These are phyloP conservation scores for Diaporthe citri DNA, from an alignment of 2,329 filamentous ascomycete species.

Conservation along the genomic window DNA sequence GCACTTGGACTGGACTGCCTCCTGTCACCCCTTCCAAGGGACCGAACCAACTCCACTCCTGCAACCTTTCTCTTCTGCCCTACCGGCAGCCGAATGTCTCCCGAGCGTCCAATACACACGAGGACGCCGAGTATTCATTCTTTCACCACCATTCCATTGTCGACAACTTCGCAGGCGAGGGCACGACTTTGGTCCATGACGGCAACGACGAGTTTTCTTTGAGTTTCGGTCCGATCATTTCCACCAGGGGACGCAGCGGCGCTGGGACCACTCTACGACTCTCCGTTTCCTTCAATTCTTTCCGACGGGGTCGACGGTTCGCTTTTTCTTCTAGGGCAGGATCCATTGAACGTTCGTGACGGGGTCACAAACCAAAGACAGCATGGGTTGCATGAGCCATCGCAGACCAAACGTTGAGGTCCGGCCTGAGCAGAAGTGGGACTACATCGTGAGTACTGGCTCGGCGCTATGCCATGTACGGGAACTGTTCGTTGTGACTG, in stretches of 20 bases:
- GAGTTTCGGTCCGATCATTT: slow-evolving; percentile 34
- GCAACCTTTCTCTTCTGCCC: slow-evolving; percentile 24
- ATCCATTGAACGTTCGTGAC: slow-evolving; percentile 36
- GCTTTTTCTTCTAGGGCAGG: slow-evolving; percentile 38
- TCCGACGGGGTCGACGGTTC: slow-evolving; percentile 44
- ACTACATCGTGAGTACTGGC: slow-evolving; percentile 79
- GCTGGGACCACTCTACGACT: slow-evolving; percentile 40
- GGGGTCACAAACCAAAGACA: slow-evolving; percentile 45
- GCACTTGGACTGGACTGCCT: slow-evolving; percentile 6
- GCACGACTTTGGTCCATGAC: slow-evolving; percentile 48
- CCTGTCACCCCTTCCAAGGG: slow-evolving; percentile 12
- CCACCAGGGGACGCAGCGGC: slow-evolving; percentile 26
- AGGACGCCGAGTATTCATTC: slow-evolving; percentile 28
- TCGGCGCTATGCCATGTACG: background rate
- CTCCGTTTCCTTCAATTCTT: slow-evolving; percentile 37
- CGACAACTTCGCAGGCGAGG: slow-evolving; percentile 51
- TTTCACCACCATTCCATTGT: slow-evolving; percentile 45
- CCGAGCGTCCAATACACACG: slow-evolving; percentile 22
- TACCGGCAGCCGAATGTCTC: slow-evolving; percentile 24
- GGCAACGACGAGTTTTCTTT: slow-evolving; percentile 40
- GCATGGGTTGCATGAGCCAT: slow-evolving; percentile 76
- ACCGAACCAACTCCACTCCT: slow-evolving; percentile 8
- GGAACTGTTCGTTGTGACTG: slow-evolving; percentile 16
- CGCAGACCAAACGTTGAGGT: slow-evolving; percentile 73
- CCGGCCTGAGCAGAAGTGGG: slow-evolving; percentile 91